These are phyloP conservation scores for Neodidymelliopsis sp. DNA, from an alignment of 2,329 filamentous ascomycete genomes.

Conservation along the genomic window DNA sequence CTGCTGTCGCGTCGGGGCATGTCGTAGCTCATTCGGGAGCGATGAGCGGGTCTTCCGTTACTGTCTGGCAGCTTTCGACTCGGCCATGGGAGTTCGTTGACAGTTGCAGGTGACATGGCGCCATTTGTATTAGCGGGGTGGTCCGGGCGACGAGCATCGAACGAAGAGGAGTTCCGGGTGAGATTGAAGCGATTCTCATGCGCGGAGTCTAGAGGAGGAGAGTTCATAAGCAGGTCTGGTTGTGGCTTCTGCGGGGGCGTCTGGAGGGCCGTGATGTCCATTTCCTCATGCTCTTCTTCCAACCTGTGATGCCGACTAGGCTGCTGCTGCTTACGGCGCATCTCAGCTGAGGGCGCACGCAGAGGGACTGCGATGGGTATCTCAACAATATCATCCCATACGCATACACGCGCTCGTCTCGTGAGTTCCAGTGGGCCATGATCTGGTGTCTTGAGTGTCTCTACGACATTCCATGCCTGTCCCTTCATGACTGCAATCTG, in stretches of 20 bases:
- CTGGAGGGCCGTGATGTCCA: conserved; percentile 81
- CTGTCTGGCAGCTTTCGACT: conserved; percentile 21
- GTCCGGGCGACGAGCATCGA: conserved; percentile 44
- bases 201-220: conserved; percentile 57
- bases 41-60: conserved; percentile 36
- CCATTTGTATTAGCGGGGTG: conserved; percentile 17
- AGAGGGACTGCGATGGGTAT: conserved; percentile 94
- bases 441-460: conserved; percentile 90
- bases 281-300: conserved; percentile 74
- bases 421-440: conserved; percentile 95
- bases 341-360: conserved; percentile 83
- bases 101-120: conserved; percentile 45
- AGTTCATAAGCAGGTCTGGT: conserved; percentile 73
- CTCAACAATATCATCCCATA: conserved; percentile 98
- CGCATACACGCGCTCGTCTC: conserved; percentile 86
- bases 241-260: conserved; percentile 60
- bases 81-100: conserved; percentile 42
- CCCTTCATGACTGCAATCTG: conserved; percentile 99
- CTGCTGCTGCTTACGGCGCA: conserved; percentile 71
- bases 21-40: conserved; percentile 54
- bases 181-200: conserved; percentile 58
- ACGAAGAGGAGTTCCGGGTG: conserved; percentile 54
- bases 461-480: conserved; percentile 98
- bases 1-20: conserved; percentile 42
- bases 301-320: conserved; percentile 31